Conservation (phyloP, 2,329 filamentous ascomycete genomes). For the Raffaelea albimanens region DNA sequence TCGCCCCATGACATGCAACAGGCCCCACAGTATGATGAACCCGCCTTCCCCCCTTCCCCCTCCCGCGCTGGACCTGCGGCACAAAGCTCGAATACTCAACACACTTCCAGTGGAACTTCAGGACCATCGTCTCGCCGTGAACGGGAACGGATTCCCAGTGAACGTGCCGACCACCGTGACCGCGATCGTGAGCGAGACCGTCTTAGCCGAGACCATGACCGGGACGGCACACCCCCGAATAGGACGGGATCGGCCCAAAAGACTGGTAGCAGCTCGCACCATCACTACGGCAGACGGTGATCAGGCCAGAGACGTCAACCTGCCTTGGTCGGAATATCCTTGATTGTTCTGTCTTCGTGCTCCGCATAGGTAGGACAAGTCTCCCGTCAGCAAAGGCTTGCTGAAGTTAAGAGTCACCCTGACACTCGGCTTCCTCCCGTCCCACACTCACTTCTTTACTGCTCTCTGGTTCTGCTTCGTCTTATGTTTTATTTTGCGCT, state of each 20-base stretch:
- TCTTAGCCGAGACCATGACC: constrained; percentile 5
- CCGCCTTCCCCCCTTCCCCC: constrained; percentile 9
- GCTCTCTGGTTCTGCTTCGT: background rate
- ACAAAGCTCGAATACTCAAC: constrained; percentile 11
- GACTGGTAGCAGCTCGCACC: constrained; percentile 1
- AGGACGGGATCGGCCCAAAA: constrained; percentile 9
- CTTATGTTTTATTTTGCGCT: background rate
- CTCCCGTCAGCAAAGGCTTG: too few relatives aligned
- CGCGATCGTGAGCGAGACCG: constrained; percentile 6
- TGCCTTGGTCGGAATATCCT: background rate
- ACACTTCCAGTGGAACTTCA: constrained; percentile 9
- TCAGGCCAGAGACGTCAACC: background rate
- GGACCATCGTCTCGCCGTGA: constrained; percentile 4
- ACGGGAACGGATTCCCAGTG: constrained; percentile 7
- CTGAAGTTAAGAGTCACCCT: background rate
- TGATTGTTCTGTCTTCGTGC: background rate
- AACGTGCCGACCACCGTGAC: constrained; percentile 6
- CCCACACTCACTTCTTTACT: too few relatives aligned
- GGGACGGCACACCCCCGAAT: constrained; percentile 11
- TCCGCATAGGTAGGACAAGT: background rate
- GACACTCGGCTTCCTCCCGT: too few relatives aligned
- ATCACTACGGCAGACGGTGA: constrained; percentile 8
- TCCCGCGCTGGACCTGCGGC: constrained; percentile 7
- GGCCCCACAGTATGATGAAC: constrained; percentile 37
- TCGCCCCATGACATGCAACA: constrained; percentile 25